Evolutionary conservation across 345 rosid genomes (phyloP).

Genomic region (Melaleuca alternifolia): DNA sequence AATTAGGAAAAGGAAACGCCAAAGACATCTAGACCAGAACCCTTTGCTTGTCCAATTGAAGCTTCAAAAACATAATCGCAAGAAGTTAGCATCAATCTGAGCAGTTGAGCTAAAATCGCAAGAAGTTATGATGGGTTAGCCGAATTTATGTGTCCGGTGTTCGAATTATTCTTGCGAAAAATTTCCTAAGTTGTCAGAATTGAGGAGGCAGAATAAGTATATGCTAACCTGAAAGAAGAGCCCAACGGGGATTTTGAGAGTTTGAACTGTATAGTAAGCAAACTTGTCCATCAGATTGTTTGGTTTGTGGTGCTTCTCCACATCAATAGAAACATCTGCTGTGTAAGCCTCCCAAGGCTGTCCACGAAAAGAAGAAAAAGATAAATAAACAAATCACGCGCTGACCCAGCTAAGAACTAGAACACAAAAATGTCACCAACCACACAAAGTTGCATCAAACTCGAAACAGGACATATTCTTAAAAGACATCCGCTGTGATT

Average conservation of each 20-base stretch:
- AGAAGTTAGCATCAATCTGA: not conserved
- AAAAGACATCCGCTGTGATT: not conserved
- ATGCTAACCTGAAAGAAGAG: slow-evolving; percentile 27
- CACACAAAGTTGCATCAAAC: not conserved
- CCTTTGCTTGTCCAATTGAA: not conserved
- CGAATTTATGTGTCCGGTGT: not conserved
- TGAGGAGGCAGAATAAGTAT: not conserved
- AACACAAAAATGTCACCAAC: not conserved
- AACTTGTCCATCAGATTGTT: slow-evolving; percentile 33
- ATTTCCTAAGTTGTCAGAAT: not conserved
- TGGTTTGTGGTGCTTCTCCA: slow-evolving; percentile 47
- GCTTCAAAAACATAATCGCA: not conserved
- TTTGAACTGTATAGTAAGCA: slow-evolving; percentile 55
- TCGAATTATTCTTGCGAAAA: not conserved
- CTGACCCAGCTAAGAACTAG: not conserved
- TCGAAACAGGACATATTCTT: not conserved
- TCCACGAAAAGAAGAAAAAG: not conserved
- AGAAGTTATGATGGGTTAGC: not conserved
- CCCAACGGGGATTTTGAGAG: slow-evolving; percentile 32
- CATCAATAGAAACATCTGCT: slow-evolving; percentile 42
- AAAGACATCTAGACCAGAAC: not conserved
- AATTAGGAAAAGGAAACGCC: not conserved
- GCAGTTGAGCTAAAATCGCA: not conserved
- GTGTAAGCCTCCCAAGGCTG: slow-evolving; percentile 61
- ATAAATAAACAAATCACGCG: not conserved